Conservation (phyloP, 129 eudicot species). For the Pittosporum tobira region DNA sequence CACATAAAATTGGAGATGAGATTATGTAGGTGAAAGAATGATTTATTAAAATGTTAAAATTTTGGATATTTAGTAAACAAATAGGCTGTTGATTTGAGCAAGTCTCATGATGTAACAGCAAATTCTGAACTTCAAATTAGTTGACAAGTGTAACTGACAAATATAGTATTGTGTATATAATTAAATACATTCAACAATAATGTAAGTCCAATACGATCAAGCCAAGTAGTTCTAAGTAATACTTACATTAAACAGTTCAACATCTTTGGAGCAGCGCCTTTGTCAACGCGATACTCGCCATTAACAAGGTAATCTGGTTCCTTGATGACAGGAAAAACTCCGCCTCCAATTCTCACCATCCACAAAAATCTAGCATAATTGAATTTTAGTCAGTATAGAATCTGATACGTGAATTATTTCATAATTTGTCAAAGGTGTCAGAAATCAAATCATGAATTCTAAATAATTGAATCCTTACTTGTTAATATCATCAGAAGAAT, state of each 20-base stretch:
- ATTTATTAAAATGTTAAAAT: too few species aligned
- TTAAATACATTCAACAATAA: not conserved
- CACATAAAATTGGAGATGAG: too few species aligned
- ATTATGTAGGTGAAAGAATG: too few species aligned
- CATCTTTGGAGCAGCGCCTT: conserved; percentile 99
- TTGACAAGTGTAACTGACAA: too few species aligned
- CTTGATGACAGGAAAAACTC: conserved; percentile 91
- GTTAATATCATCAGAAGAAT: conserved; percentile 97
- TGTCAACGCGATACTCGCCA: conserved; percentile 95
- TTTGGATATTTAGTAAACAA: too few species aligned
- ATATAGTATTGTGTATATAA: too few species aligned
- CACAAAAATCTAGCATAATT: conserved; percentile 89
- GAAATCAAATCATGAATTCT: not conserved
- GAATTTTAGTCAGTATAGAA: too few species aligned
- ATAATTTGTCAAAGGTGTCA: too few species aligned
- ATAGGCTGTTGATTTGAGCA: too few species aligned
- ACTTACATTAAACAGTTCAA: conserved; percentile 85
- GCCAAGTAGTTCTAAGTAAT: conserved; percentile 7
- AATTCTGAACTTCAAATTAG: too few species aligned
- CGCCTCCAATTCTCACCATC: conserved; percentile 99
- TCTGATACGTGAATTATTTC: too few species aligned
- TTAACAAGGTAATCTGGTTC: conserved; percentile 98
- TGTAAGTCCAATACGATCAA: not conserved
- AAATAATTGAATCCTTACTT: conserved; percentile 37
- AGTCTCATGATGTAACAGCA: too few species aligned